Conservation (phyloP, 2,329 filamentous ascomycete species). For the Penicillium sp. region DNA sequence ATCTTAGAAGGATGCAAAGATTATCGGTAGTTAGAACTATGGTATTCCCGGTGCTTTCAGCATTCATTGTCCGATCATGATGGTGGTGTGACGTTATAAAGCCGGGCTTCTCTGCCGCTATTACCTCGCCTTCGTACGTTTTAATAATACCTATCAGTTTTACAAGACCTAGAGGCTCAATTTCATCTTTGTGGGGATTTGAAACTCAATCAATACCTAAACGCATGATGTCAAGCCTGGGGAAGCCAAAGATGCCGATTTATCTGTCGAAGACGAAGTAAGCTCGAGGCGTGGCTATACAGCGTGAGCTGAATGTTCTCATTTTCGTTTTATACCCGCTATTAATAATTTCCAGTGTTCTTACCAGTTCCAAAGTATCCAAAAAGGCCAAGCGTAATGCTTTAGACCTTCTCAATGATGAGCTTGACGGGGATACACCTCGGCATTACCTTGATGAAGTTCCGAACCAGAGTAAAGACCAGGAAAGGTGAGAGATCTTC, state of each 20-base stretch:
- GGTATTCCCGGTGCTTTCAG: neutral
- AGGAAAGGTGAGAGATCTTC: constrained; percentile 19
- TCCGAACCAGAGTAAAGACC: constrained; percentile 11
- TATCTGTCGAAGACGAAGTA: constrained; percentile 18
- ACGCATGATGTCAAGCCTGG: constrained; percentile 12
- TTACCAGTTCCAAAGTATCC: constrained; percentile 24
- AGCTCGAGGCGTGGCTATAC: constrained; percentile 24
- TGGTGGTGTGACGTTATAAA: neutral
- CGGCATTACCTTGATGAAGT: constrained; percentile 14
- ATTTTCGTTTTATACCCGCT: neutral
- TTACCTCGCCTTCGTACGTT: neutral
- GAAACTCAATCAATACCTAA: neutral
- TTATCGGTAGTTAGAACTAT: neutral
- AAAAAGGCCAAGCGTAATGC: constrained; percentile 29
- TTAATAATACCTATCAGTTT: neutral
- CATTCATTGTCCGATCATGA: neutral
- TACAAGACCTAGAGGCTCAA: neutral
- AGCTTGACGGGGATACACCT: constrained; percentile 19
- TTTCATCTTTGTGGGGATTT: neutral
- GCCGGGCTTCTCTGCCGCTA: neutral
- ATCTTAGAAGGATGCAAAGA: neutral
- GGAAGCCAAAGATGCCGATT: constrained; percentile 12
- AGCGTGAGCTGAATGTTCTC: constrained; percentile 10
- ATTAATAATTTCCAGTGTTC: constrained; percentile 7
- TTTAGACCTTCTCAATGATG: constrained; percentile 23